These are phyloP conservation scores for Suhomyces guaymorum DNA, from an alignment of 1,139 yeast species.

Conservation along the genomic window DNA sequence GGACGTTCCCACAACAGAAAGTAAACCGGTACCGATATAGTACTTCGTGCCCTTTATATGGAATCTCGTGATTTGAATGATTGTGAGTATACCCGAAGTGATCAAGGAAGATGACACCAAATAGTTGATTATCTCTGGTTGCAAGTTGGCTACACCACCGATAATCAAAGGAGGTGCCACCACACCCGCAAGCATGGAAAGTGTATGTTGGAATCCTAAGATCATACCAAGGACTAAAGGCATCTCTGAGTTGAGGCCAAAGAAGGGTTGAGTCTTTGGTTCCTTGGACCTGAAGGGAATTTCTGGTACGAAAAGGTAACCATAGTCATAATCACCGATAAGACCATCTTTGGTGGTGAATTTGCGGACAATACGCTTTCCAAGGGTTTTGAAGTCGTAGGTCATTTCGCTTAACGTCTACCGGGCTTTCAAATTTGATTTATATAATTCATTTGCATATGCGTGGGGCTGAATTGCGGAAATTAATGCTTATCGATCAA, in stretches of 20 bases:
- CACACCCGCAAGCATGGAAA: constrained; percentile 90
- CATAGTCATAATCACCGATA: constrained; percentile 81
- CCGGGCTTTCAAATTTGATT: background rate
- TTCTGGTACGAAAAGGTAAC: constrained; percentile 71
- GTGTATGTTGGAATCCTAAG: constrained; percentile 82
- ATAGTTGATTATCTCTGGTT: constrained; percentile 55
- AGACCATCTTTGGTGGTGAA: constrained; percentile 74
- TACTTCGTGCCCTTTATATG: constrained; percentile 71
- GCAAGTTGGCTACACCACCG: constrained; percentile 59
- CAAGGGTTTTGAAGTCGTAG: constrained; percentile 18
- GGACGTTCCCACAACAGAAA: constrained; percentile 87
- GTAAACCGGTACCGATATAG: constrained; percentile 80
- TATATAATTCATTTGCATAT: background rate
- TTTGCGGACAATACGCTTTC: constrained; percentile 36
- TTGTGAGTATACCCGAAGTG: constrained; percentile 70
- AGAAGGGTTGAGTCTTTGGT: constrained; percentile 69
- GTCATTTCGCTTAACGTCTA: constrained; percentile 1
- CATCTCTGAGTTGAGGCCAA: constrained; percentile 75
- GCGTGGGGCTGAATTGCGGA: background rate
- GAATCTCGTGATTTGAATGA: constrained; percentile 78
- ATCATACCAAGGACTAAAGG: constrained; percentile 74
- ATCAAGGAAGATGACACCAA: constrained; percentile 77
- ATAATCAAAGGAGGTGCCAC: constrained; percentile 83
- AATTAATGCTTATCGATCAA: background rate
- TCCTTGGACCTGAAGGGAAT: constrained; percentile 62